Evolutionary conservation across 352 stramenopile genomes (phyloP), one percentile per base, ranked within the genome.

Genomic region (Pythium rishiriense): DNA sequence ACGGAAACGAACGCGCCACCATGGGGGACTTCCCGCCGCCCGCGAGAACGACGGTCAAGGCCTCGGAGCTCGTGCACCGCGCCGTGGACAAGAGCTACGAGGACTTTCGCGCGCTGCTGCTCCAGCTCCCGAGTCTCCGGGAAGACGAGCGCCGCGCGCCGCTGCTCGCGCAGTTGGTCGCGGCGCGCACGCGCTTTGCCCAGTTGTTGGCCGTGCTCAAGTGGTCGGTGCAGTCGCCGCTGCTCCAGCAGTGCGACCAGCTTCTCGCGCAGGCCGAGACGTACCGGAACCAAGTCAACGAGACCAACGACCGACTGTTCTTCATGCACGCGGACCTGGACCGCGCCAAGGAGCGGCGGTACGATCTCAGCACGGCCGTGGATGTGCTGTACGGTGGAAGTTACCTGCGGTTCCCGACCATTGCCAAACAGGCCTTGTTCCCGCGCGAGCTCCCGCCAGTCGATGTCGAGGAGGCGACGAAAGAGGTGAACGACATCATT

Each of bases 21-120:
- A 92, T 93, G 84, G 79, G 80, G 42, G 84, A 93, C 62, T 90
- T 91, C 54, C 84, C 83, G 19, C 80, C 81, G 46, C 82, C 73
- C 25, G 62, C 75, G 56, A 76, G 74, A 48, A 83, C 74, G 46
- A 81, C 66, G 66, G 78, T 93, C 26, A 88, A 85, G 66, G 83
- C 84, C 14, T 88, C 81, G 8, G 86, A 91, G 73, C 76, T 94
- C 29, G 73, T 93, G 39, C 81, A 92, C 42, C 82, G 84, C 52
- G 83, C 83, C 4, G 84, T 94, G 21, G 83, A 92, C 65, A 86
- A 84, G 69, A 93, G 82, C 70, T 94, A 94, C 53, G 86, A 94
- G 50, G 79, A 91, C 52, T 85, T 94, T 62, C 85, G 83, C 25
- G 68, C 81, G 56, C 71, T 94, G 48, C 70, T 91, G 64, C 72